Conservation (phyloP, 192 early-diverging fungal species). For the Irineochytrium annulatum region DNA sequence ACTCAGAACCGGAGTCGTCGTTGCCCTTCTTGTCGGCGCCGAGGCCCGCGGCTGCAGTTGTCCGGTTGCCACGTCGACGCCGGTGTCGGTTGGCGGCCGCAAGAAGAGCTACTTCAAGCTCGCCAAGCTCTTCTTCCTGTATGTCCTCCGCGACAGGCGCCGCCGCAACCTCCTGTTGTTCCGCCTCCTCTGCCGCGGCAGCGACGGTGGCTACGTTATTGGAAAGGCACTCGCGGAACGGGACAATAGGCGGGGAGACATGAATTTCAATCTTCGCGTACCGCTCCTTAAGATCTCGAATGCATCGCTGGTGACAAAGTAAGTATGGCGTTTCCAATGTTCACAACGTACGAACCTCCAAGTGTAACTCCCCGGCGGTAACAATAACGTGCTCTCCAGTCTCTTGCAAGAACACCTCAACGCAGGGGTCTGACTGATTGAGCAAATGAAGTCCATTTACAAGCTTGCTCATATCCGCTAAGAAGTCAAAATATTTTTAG, state of each 20-base stretch:
- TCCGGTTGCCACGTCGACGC: no score
- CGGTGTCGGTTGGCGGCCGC: background rate
- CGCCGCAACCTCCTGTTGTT: background rate
- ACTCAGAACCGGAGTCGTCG: background rate
- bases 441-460: conserved; percentile 81
- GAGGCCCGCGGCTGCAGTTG: no score
- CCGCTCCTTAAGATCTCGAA: conserved; percentile 88
- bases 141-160: background rate
- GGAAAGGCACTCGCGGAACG: conserved; percentile 92
- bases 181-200: background rate
- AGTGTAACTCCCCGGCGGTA: conserved; percentile 94
- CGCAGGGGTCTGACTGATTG: conserved; percentile 93
- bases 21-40: background rate
- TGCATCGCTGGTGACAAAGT: conserved; percentile 60
- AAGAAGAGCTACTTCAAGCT: background rate
- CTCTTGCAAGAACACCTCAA: conserved; percentile 85
- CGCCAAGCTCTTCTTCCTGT: conserved; percentile 7
- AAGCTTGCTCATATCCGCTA: conserved; percentile 51
- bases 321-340: conserved; percentile 1
- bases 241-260: conserved; percentile 92
- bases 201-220: conserved; percentile 20
- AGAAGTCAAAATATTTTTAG: conserved; percentile 1
- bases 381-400: conserved; percentile 97
- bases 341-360: conserved; percentile 58
- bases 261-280: conserved; percentile 94